These are phyloP conservation scores for Cicer pinnatifidum DNA, from an alignment of 306 rosid genomes.

Conservation along the genomic window DNA sequence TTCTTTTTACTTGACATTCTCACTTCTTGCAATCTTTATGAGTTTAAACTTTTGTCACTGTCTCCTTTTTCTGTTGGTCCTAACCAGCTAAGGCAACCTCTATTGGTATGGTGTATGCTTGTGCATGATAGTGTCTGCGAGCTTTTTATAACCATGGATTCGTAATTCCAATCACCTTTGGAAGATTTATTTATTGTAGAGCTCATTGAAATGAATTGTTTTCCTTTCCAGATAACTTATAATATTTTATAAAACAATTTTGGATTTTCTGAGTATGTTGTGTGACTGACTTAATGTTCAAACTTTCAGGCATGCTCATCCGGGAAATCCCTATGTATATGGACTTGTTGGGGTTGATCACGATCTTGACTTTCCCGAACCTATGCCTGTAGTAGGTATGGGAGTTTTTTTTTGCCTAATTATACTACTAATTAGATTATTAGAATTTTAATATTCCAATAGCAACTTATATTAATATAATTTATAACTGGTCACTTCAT, in stretches of 20 bases:
- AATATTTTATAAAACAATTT: not conserved
- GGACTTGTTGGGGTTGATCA: constrained; percentile 92
- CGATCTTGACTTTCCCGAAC: constrained; percentile 95
- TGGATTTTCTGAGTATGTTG: not conserved
- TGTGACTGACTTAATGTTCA: constrained; percentile 25
- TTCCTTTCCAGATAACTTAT: not conserved
- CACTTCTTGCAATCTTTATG: not conserved
- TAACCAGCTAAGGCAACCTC: not conserved
- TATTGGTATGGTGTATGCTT: not conserved
- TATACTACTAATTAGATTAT: constrained; percentile 21
- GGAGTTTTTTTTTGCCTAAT: not conserved
- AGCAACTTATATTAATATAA: not conserved
- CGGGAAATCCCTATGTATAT: constrained; percentile 94
- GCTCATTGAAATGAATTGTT: constrained; percentile 17
- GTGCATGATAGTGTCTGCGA: not conserved
- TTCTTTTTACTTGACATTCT: not conserved
- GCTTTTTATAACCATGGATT: constrained; percentile 15
- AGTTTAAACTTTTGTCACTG: not conserved
- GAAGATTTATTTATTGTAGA: not conserved
- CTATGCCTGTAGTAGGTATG: constrained; percentile 96
- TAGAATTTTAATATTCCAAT: constrained; percentile 28
- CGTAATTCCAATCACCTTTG: not conserved
- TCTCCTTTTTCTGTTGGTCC: not conserved
- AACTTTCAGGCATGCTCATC: constrained; percentile 91
- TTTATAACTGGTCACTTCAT: constrained; percentile 22